Base-by-base conservation (phyloP, 2,329 filamentous ascomycete genomes). In the Xylaria sp. region DNA sequence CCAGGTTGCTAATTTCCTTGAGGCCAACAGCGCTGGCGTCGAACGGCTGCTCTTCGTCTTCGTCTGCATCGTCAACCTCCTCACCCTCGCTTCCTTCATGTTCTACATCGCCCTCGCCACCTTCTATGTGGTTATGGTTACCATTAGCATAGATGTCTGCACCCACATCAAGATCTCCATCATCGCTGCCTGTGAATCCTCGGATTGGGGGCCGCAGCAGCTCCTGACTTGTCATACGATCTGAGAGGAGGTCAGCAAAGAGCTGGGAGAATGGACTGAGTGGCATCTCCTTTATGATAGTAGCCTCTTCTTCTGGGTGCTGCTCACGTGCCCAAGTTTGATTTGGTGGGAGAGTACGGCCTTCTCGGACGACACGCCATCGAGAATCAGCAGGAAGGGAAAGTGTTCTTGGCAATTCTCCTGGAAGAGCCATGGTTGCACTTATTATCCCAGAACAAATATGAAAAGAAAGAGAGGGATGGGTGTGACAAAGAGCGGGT, bases 1-100 rank as follows among this genome's bases (percentile, higher is more conserved):
- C 93, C 23, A 96, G 85, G 70, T 93, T 94, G 74, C 91, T 93
- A 78, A 96, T 95, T 78, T 96, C 93, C 78, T 94, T 94, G 70
- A 95, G 83, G 51, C 90, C 85, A 12, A 85, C 77, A 21, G 84
- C 84, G 21, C 84, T 81, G 16, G 88, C 82, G 65, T 90, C 84
- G 61, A 90, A 87, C 0, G 78, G 76, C 4, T 76, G 72, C 21
- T 75, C 76, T 21, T 81, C 81, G n/a, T 83, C 80, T 12, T 75
- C 76, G 25, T 81, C 81, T 35, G 82, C 80, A 6, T 80, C 78
- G 3, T 79, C 79, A 5, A 71, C 79, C 13, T 79, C 78, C 0
- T 81, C 82, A 29, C 48, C 67, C 12, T 80, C 77, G n/a, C 78
- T 78, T 35, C 60, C 74, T 3, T 75, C 77, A n/a, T 70, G 72